Evolutionary conservation across 2,329 filamentous ascomycete genomes (phyloP).

Genomic region (Aspergillus pseudoglaucus): DNA sequence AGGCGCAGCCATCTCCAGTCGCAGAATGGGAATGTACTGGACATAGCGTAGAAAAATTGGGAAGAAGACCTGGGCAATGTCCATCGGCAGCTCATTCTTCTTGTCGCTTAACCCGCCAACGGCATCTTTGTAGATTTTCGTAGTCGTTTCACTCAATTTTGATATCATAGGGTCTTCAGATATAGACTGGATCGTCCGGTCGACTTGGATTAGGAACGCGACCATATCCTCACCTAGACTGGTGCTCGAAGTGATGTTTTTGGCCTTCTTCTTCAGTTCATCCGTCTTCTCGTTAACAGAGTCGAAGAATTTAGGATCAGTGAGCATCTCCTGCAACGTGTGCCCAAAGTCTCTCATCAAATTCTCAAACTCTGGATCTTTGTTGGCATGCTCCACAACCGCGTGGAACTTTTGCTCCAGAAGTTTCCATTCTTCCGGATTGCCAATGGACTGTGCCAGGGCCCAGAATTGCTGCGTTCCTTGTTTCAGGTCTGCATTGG

Average conservation of each 20-base stretch:
- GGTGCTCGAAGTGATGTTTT: conserved; percentile 57
- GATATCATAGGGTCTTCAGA: conserved; percentile 65
- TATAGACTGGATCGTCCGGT: conserved; percentile 62
- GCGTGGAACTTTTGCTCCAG: conserved; percentile 62
- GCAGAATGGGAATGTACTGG: conserved; percentile 83
- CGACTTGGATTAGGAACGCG: conserved; percentile 61
- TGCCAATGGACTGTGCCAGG: conserved; percentile 73
- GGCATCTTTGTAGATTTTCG: conserved; percentile 63
- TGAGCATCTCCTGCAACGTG: conserved; percentile 72
- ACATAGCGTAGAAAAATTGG: conserved; percentile 69
- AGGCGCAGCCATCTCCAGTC: conserved; percentile 78
- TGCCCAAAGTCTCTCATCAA: conserved; percentile 67
- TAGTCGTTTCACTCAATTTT: conserved; percentile 59
- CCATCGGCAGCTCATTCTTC: conserved; percentile 66
- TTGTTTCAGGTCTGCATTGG: conserved; percentile 67
- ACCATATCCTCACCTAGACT: conserved; percentile 68
- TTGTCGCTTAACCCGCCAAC: conserved; percentile 58
- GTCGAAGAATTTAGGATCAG: conserved; percentile 79
- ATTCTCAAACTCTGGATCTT: conserved; percentile 75
- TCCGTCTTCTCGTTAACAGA: conserved; percentile 61
- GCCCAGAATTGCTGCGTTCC: conserved; percentile 76
- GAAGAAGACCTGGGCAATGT: conserved; percentile 72
- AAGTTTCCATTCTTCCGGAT: conserved; percentile 65
- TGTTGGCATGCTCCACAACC: conserved; percentile 66
- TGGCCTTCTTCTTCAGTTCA: conserved; percentile 52